Base-by-base conservation (phyloP, 305 asterid genomes). In the Fraxinus paxiana region DNA sequence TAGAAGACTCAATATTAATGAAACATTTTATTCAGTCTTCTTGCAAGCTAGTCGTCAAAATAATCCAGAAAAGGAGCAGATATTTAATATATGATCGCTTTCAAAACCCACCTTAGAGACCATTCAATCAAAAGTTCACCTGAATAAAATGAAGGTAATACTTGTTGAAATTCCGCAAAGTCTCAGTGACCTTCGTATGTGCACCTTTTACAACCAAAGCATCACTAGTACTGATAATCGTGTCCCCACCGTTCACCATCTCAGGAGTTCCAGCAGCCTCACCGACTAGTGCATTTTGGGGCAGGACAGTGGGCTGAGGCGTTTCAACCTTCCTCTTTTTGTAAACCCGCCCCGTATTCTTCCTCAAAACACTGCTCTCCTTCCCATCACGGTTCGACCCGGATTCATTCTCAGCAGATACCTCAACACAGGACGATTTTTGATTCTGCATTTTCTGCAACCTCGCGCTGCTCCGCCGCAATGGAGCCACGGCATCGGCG, bases 141-240 rank as follows among this genome's bases (percentile, higher is more conserved):
- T 89, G 89, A 54, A 88, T 35, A 37, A 85, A 87, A 51, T 90
- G 88, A 1, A 90, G 90, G 72, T 90, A 90, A 30, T 77, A 65
- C 9, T 88, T 88, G 73, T 90, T 90, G 48, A 87, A 90, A 3
- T 41, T 61, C 2, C 93, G 84, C 0, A 90, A 73, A 0, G 93
- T 88, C 13, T 85, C 87, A 0, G 79, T 90, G 6, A 87, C 92
- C 79, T 15, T 46, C 2, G 86, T 65, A 1, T 76, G 15, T 2
- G 33, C 82, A 13, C 84, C 77, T 46, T 38, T 83, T 75, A 59
- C 89, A 31, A 33, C 81, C 15, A 18, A 22, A 63, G 72, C 34
- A 13, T 63, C 72, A 24, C 33, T 63, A 10, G 35, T 2, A 24
- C 33, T 63, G 26, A 63, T 63, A 41, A 41, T 41, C 34, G 34